Base-by-base conservation (phyloP, 805 yeast species). In the Starmerella floricola region DNA sequence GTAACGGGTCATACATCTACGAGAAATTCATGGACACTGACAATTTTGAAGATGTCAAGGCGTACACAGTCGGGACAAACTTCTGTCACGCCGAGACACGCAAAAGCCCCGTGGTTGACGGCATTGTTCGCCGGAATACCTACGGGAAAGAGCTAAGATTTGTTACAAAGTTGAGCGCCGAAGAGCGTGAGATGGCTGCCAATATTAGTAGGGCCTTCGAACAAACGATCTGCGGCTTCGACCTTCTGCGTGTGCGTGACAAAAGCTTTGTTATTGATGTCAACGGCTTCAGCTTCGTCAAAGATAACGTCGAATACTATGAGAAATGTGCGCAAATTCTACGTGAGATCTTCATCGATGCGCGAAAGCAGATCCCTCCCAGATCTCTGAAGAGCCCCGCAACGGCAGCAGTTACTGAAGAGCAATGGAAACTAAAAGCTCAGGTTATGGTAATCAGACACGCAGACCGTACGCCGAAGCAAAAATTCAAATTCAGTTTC, bases 41-140 rank as follows among this genome's bases (percentile, higher is more conserved):
- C 61, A 91, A 91, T 59, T 87, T 86, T 56, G 98, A 91, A 64
- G 99, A 91, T 62, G 99, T 91, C 48, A 91, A 91, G 63, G 97
- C 97, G 0, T 91, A 91, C 61, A 91, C 99, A 1, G 97, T 91
- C 3, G 97, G 98, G 1, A 76, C 79, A 2, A 66, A 66, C 16
- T 91, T 73, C 57, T 91, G 98, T 59, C 99, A 91, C 61, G 99
- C 98, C 0, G 99, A 91, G 59, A 91, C 99, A 1, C 73, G 99
- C 56, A 91, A 91, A 61, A 85, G 95, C 0, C 99, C 99, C 1
- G 98, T 91, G 3, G 98, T 91, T n/a, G 99, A 91, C 64, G 99
- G 99, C 36, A 83, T 91, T 44, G 99, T 91, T 20, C 73, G 96
- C 56, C 74, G 99, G 60, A 91, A 91, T 58, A 87, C 97, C 1